Percentiles rank a stretch among this genome's conserved stretches.
phyloP scores from a whole-genome alignment of 495 filamentous ascomycete species.

The Apiosordaria backusii region DNA sequence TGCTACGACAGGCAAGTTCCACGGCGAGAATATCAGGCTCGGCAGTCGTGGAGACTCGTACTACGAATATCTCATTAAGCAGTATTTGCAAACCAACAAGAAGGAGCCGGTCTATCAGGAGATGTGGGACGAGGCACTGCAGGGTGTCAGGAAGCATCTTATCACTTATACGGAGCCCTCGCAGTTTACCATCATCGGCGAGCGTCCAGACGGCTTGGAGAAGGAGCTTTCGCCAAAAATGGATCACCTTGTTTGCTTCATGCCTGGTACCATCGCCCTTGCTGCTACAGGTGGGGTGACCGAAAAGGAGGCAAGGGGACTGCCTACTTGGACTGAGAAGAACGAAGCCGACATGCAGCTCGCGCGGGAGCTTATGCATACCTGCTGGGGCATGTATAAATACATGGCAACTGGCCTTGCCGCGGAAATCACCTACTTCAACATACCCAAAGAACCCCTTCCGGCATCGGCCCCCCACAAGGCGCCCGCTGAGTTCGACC shows the following conservation, averaged over 20 bases:
- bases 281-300: conserved; percentile 76
- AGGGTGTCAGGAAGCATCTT: conserved; percentile 85
- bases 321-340: conserved; percentile 65
- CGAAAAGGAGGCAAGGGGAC: conserved; percentile 68
- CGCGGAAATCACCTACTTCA: conserved; percentile 87
- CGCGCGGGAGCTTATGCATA: conserved; percentile 86
- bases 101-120: conserved; percentile 82
- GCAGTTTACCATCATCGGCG: conserved; percentile 78
- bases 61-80: conserved; percentile 97
- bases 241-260: conserved; percentile 97
- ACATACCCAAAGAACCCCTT: conserved; percentile 60
- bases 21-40: conserved; percentile 79
- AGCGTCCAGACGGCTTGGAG: conserved; percentile 72
- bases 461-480: conserved; percentile 51
- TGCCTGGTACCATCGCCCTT: conserved; percentile 92
- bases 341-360: conserved; percentile 84
- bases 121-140: conserved; percentile 86
- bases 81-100: conserved; percentile 87
- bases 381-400: conserved; percentile 96
- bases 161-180: conserved; percentile 80
- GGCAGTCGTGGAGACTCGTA: conserved; percentile 95
- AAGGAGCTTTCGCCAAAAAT: conserved; percentile 74
- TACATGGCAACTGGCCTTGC: conserved; percentile 84
- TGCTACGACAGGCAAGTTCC: conserved; percentile 72
- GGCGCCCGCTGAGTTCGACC: conserved; percentile 45